Evolutionary conservation across 305 asterid genomes (phyloP).

Genomic region (Rubia peregrina): DNA sequence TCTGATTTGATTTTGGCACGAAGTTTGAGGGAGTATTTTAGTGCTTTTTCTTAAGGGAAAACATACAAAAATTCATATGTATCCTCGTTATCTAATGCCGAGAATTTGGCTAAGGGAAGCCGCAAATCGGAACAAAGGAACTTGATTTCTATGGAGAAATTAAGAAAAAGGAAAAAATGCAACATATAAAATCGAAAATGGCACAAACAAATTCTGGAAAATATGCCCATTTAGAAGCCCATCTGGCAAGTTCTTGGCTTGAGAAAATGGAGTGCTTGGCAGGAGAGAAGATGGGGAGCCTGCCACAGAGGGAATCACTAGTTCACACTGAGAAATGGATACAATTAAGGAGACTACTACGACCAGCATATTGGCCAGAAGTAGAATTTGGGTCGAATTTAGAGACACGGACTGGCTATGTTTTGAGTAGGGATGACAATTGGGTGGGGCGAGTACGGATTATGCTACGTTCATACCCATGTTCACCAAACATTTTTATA

Average conservation of each 20-base stretch:
- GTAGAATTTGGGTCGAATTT: background rate
- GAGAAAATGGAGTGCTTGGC: slow-evolving; percentile 66
- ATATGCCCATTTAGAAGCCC: slow-evolving; percentile 65
- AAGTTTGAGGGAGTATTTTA: no score
- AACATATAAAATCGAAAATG: background rate
- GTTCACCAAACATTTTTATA: no score
- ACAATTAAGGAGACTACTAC: slow-evolving; percentile 16
- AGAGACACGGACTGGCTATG: background rate
- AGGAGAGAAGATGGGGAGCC: slow-evolving; percentile 27
- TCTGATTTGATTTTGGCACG: no score
- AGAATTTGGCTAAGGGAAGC: no score
- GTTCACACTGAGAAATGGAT: slow-evolving; percentile 29
- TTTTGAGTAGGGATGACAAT: background rate
- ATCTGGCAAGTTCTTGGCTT: slow-evolving; percentile 62
- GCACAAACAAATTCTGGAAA: no score
- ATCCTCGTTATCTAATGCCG: no score
- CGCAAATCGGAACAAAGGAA: no score
- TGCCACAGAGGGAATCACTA: slow-evolving; percentile 53
- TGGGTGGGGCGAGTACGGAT: no score
- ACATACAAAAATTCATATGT: no score
- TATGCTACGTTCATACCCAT: no score
- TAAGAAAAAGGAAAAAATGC: background rate
- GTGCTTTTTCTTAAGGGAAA: no score
- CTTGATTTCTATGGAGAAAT: slow-evolving; percentile 56
- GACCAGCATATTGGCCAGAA: slow-evolving; percentile 10